Evolutionary conservation across 225 moss, liverwort and hornwort genomes (phyloP).

Genomic region (Bryum argenteum): DNA sequence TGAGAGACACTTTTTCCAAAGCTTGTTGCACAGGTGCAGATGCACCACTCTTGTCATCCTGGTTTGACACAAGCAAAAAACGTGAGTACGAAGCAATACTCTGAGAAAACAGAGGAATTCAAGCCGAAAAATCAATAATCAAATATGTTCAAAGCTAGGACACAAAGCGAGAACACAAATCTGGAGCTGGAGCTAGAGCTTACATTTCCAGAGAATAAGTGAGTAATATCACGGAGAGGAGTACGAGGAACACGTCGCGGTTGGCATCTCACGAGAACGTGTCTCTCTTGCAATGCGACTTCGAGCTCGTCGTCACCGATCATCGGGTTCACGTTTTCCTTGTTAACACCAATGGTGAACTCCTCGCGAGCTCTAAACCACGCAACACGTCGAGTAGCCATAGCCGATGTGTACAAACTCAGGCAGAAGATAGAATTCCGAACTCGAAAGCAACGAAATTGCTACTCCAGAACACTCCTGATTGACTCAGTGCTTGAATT

Average conservation of each 20-base stretch:
- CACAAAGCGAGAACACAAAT: rapidly evolving
- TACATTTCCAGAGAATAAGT: conserved; percentile 47
- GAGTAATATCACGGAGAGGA: conserved; percentile 48
- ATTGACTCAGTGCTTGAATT: background rate
- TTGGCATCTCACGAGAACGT: conserved; percentile 36
- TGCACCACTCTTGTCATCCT: conserved; percentile 35
- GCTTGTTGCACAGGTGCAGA: conserved; percentile 17
- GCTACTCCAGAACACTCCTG: background rate
- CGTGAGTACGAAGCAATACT: background rate
- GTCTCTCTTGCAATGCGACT: conserved; percentile 14
- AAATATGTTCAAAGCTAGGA: too few relatives aligned
- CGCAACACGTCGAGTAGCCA: conserved; percentile 34
- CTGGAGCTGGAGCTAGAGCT: background rate
- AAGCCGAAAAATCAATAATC: too few relatives aligned
- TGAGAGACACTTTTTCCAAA: conserved; percentile 4
- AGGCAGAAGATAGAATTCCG: background rate
- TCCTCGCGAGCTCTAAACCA: conserved; percentile 27
- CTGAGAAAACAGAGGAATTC: background rate
- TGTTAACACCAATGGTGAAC: background rate
- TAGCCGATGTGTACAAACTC: background rate
- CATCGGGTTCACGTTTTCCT: conserved; percentile 42
- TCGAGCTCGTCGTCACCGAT: conserved; percentile 28
- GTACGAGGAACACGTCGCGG: conserved; percentile 35
- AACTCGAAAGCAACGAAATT: background rate
- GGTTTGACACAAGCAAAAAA: background rate